Conservation (phyloP, 768 basidiomycete genomes). For the Phanerodontia chrysosporium region DNA sequence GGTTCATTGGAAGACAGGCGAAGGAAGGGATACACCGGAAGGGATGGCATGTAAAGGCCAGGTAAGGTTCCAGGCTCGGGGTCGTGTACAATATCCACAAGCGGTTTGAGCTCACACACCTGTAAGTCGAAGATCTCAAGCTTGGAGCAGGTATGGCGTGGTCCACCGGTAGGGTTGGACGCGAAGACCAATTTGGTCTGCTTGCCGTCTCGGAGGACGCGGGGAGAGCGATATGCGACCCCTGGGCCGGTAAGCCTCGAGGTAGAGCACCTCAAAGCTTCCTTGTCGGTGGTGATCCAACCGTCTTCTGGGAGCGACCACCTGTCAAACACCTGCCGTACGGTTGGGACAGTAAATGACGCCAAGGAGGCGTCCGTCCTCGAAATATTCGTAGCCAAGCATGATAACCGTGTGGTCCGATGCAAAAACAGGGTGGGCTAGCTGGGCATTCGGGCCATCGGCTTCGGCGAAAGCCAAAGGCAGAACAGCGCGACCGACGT, state of each 20-base stretch:
- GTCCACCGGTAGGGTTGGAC: slow-evolving; percentile 49
- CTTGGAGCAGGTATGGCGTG: slow-evolving; percentile 53
- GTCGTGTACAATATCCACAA: slow-evolving; percentile 42
- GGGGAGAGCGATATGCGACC: slow-evolving; percentile 57
- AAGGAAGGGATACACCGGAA: slow-evolving; percentile 41
- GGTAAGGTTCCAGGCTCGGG: slow-evolving; percentile 45
- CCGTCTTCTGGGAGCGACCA: slow-evolving; percentile 26
- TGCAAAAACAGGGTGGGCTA: slow-evolving; percentile 56
- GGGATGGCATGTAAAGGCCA: slow-evolving; percentile 53
- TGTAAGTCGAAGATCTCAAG: slow-evolving; percentile 42
- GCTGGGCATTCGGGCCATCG: slow-evolving; percentile 27
- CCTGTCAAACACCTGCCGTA: slow-evolving; percentile 51
- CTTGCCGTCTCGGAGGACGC: slow-evolving; percentile 31
- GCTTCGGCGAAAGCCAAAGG: slow-evolving; percentile 11
- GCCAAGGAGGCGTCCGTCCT: slow-evolving; percentile 56
- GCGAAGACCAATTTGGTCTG: slow-evolving; percentile 45
- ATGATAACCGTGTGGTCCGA: slow-evolving; percentile 41
- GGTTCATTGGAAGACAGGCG: background rate
- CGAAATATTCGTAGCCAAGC: slow-evolving; percentile 57
- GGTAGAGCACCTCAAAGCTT: slow-evolving; percentile 18
- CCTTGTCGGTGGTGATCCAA: background rate
- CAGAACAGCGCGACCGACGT: slow-evolving; percentile 2
- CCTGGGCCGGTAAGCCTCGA: slow-evolving; percentile 40
- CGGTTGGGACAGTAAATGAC: slow-evolving; percentile 59
- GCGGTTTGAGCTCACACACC: slow-evolving; percentile 13